These are phyloP conservation scores for Ceratobasidium theobromae DNA, from an alignment of 1,284 basidiomycete genomes.

Conservation along the genomic window DNA sequence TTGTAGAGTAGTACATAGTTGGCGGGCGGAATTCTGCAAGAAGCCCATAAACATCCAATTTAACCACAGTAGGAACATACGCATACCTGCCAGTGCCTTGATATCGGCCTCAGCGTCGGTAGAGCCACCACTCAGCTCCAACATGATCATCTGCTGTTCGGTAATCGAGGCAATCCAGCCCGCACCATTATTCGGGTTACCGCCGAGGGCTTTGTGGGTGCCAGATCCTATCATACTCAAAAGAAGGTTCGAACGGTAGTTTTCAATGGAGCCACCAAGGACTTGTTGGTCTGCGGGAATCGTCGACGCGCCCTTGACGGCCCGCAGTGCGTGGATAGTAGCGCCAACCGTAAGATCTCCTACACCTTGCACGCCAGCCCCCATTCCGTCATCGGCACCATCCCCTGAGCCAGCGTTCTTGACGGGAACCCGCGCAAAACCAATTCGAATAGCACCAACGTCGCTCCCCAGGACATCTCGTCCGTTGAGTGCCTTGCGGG, in stretches of 20 bases:
- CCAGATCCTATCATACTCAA: slow-evolving; percentile 87
- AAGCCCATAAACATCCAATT: neutral
- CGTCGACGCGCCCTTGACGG: slow-evolving; percentile 82
- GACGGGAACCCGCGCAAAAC: slow-evolving; percentile 93
- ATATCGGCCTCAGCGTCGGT: slow-evolving; percentile 80
- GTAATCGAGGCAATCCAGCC: slow-evolving; percentile 70
- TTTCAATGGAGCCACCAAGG: slow-evolving; percentile 85
- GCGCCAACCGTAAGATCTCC: slow-evolving; percentile 80
- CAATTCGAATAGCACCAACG: slow-evolving; percentile 93
- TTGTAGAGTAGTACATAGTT: slow-evolving; percentile 91
- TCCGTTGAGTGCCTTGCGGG: slow-evolving; percentile 91
- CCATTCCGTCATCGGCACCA: slow-evolving; percentile 47
- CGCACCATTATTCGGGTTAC: slow-evolving; percentile 60
- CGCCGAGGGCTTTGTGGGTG: slow-evolving; percentile 62
- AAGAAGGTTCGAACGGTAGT: slow-evolving; percentile 89
- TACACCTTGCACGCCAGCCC: slow-evolving; percentile 70
- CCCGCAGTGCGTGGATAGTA: slow-evolving; percentile 80
- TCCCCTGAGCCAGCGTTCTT: slow-evolving; percentile 74
- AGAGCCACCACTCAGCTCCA: slow-evolving; percentile 79
- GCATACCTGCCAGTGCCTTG: slow-evolving; percentile 75
- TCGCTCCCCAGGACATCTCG: slow-evolving; percentile 94
- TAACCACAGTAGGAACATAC: neutral
- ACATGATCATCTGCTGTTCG: slow-evolving; percentile 95
- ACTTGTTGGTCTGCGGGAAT: slow-evolving; percentile 91
- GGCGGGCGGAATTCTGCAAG: slow-evolving; percentile 76